A percentile compares a stretch with the other conserved stretches of the same genome.
These are phyloP conservation scores for Ceratobasidium papillatum DNA, from an alignment of 1,284 basidiomycete genomes.

Conservation along the genomic window DNA sequence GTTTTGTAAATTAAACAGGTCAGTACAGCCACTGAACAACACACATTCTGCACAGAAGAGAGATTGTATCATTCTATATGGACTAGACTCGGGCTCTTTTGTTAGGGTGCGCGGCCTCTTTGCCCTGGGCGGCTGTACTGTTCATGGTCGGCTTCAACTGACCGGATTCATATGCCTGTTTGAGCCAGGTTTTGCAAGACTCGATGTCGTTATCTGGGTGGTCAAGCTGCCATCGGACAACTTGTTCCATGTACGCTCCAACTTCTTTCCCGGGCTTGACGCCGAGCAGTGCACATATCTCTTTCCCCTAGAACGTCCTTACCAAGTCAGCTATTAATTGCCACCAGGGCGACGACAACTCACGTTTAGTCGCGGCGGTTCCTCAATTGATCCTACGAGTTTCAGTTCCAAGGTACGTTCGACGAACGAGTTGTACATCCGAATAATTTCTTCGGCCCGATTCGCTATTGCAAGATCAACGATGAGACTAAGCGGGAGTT, in stretches of 20 bases:
- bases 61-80: not conserved
- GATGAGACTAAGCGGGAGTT: not conserved
- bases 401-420: conserved; percentile 67
- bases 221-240: conserved; percentile 85
- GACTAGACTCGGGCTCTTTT: conserved; percentile 22
- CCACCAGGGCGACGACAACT: conserved; percentile 50
- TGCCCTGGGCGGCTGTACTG: not conserved
- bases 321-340: not conserved
- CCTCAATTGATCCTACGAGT: conserved; percentile 68
- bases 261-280: conserved; percentile 75
- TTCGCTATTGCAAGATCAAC: conserved; percentile 51
- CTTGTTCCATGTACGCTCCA: conserved; percentile 65
- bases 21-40: conserved; percentile 12
- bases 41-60: too few relatives aligned
- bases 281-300: conserved; percentile 66
- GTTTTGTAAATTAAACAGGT: not conserved
- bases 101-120: not conserved
- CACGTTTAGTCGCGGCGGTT: conserved; percentile 79
- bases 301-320: conserved; percentile 45
- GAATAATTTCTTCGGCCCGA: conserved; percentile 60
- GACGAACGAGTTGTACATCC: conserved; percentile 73
- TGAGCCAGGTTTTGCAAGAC: conserved; percentile 75
- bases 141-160: not conserved
- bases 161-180: conserved; percentile 55
- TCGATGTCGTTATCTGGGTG: conserved; percentile 72